Percentiles rank a stretch among this genome's conserved stretches.
Conservation (phyloP, 2,329 filamentous ascomycete species). For the Exophiala oligosperma region DNA sequence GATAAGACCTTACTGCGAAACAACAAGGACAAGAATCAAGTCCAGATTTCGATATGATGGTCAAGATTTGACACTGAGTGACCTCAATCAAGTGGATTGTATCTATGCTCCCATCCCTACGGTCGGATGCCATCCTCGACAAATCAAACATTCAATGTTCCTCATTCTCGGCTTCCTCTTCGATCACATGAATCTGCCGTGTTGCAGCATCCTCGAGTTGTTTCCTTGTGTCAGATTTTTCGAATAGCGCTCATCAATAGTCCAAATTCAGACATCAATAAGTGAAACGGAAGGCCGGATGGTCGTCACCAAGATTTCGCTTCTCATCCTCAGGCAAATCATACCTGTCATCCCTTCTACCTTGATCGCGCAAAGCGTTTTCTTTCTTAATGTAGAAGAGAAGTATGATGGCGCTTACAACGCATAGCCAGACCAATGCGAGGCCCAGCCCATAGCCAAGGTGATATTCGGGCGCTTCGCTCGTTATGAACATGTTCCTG, state of each 20-base stretch:
- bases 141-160: too few relatives aligned
- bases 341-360: conserved; percentile 30
- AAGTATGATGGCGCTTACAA: conserved; percentile 32
- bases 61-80: too few relatives aligned
- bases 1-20: too few relatives aligned
- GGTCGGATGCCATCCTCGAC: too few relatives aligned
- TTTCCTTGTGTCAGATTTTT: too few relatives aligned
- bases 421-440: conserved; percentile 36
- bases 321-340: conserved; percentile 26
- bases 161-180: too few relatives aligned
- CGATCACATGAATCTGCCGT: neutral
- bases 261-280: conserved; percentile 21
- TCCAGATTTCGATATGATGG: too few relatives aligned
- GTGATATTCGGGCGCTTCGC: conserved; percentile 38
- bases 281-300: conserved; percentile 37
- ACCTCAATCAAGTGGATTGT: too few relatives aligned
- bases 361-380: conserved; percentile 33
- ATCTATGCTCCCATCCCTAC: too few relatives aligned
- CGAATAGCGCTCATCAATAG: too few relatives aligned
- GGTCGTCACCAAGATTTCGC: conserved; percentile 36
- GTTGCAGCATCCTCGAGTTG: neutral
- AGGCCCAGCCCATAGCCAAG: conserved; percentile 40
- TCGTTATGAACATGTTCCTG: conserved; percentile 40
- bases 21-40: too few relatives aligned
- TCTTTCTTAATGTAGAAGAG: conserved; percentile 34